Base-by-base conservation (phyloP, 139 green algal species). In the Astrephomene gubernaculifera region DNA sequence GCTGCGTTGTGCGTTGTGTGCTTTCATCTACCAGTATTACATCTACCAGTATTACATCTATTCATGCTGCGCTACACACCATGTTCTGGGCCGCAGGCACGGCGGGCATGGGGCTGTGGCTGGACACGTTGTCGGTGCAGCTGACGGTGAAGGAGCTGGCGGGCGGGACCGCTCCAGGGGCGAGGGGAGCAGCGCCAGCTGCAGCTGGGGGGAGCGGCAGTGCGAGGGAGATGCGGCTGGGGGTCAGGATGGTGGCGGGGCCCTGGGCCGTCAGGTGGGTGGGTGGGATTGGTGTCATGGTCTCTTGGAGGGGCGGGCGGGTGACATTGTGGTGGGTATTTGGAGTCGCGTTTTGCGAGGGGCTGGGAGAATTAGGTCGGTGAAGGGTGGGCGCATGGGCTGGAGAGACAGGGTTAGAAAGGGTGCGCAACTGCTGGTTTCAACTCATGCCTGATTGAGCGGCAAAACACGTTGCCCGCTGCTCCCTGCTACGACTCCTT, bases 91-190 rank as follows among this genome's bases (percentile, higher is more conserved):
- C 19, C 5, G 5, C 63, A 78, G 70, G 43, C 29, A 17, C 41
- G 8, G 44, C 27, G 10, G 43, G 43, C 17, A 2, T 74, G 57
- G 49, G 63, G 22, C 45, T 75, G 38, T 24, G 29, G 27, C 43
- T 84, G 29, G 78, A 84, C 78, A 41, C 61, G 61, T 31, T 84
- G 17, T 61, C 63, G n/a, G 60, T 83, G 41, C 24, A 72, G 45
- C 1, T 35, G 71, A 12, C 24, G 38, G 29, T 1, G 2, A 43
- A 22, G 36, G 17, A 12, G 39, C 39, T 1, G 43, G 10, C 41
- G 38, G 19, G n/a, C 57, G 14, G 57, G 67, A 5, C 36, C 9
- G 74, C 8, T 6, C n/a, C 9, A 0, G 41, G 3, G 54, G 36
- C 49, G 19, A 14, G 33, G 33, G 33, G 14, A n/a, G n/a, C 12